Percentiles rank a stretch among this genome's conserved stretches.
phyloP scores from a whole-genome alignment of 2,329 filamentous ascomycete species.

The Xylaria sp. region DNA sequence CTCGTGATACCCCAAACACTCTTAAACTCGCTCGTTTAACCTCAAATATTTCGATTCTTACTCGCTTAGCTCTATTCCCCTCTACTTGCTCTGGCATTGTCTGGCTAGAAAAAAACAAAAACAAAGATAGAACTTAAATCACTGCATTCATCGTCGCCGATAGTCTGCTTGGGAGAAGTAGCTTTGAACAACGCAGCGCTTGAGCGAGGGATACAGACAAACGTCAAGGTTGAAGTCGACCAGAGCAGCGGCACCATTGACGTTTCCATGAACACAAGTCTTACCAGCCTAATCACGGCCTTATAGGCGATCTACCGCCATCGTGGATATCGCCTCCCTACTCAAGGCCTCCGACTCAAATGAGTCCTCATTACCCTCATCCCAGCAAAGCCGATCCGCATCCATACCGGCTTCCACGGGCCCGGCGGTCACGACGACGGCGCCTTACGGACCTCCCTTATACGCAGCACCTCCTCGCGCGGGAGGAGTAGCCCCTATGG shows the following conservation, averaged over 20 bases:
- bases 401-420: slow-evolving; percentile 52
- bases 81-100: slow-evolving; percentile 24
- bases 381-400: slow-evolving; percentile 53
- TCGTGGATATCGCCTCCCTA: slow-evolving; percentile 94
- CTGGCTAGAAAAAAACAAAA: slow-evolving; percentile 24
- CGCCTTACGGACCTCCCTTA: slow-evolving; percentile 44
- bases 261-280: slow-evolving; percentile 51
- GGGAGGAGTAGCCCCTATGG: slow-evolving; percentile 50
- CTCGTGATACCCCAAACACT: slow-evolving; percentile 38
- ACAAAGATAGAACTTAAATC: slow-evolving; percentile 13
- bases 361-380: slow-evolving; percentile 69
- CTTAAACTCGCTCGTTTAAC: slow-evolving; percentile 41
- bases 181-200: slow-evolving; percentile 31
- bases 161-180: slow-evolving; percentile 33
- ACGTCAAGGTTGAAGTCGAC: slow-evolving; percentile 38
- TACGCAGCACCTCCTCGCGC: slow-evolving; percentile 43
- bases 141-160: slow-evolving; percentile 35
- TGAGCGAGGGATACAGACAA: slow-evolving; percentile 22
- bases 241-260: slow-evolving; percentile 35
- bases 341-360: slow-evolving; percentile 80
- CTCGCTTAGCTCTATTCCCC: slow-evolving; percentile 18
- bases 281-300: slow-evolving; percentile 50
- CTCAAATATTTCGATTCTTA: slow-evolving; percentile 27
- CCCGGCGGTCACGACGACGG: slow-evolving; percentile 52
- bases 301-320: slow-evolving; percentile 65